Evolutionary conservation across 2,329 filamentous ascomycete species (phyloP).

Genomic region (Arthrobotrys conoides): DNA sequence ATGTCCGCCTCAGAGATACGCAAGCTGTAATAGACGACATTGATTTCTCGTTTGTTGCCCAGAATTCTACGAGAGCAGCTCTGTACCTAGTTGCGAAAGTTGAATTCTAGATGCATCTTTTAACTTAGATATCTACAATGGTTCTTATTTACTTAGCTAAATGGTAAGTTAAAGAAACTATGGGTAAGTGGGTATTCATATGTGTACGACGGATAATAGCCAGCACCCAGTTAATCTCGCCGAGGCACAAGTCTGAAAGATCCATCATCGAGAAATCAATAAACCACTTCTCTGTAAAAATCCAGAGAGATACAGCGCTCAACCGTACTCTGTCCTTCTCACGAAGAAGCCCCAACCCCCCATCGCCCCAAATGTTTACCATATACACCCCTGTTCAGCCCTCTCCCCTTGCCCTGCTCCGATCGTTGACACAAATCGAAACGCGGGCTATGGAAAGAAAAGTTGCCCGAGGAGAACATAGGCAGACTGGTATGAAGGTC

Average conservation of each 20-base stretch:
- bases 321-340: constrained; percentile 45
- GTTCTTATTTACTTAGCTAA: no score
- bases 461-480: not conserved
- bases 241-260: constrained; percentile 60
- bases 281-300: not conserved
- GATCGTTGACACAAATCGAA: constrained; percentile 11
- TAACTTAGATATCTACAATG: no score
- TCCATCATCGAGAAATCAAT: constrained; percentile 24
- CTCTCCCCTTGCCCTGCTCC: constrained; percentile 35
- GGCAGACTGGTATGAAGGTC: not conserved
- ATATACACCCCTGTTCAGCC: constrained; percentile 1
- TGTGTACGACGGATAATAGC: constrained; percentile 59
- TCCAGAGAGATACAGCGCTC: constrained; percentile 47
- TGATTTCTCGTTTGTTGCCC: constrained; percentile 9
- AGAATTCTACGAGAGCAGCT: constrained; percentile 6
- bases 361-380: not conserved
- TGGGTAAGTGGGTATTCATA: no score
- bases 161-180: no score
- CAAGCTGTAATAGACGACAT: constrained; percentile 5
- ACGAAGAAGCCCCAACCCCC: not conserved
- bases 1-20: not conserved
- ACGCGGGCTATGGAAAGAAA: constrained; percentile 5
- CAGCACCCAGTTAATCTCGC: constrained; percentile 49
- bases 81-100: constrained; percentile 21
- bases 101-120: not conserved